A percentile compares a stretch with the other conserved stretches of the same genome.
These are phyloP conservation scores for Alternaria tenuissima DNA, from an alignment of 2,329 filamentous ascomycete species.

Conservation along the genomic window DNA sequence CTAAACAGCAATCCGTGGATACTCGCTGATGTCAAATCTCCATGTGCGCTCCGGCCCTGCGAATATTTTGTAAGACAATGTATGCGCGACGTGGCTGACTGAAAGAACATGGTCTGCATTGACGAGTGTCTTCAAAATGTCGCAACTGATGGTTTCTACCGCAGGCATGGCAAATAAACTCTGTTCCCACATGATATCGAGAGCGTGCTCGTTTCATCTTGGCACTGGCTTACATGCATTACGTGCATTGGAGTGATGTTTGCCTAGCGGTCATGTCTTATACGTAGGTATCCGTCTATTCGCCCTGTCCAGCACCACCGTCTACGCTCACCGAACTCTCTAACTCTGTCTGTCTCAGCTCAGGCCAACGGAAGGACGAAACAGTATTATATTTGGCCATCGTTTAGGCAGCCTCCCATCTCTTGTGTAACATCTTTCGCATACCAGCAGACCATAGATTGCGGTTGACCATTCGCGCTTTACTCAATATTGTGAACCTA, in stretches of 20 bases:
- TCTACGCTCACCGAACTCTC: slow-evolving; percentile 16
- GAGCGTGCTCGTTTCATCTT: not conserved
- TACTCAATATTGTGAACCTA: not conserved
- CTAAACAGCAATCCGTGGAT: not conserved
- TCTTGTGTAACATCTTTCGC: slow-evolving; percentile 32
- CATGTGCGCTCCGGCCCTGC: not conserved
- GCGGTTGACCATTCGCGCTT: slow-evolving; percentile 13
- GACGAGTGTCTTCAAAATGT: slow-evolving; percentile 1
- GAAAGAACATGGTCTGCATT: not conserved
- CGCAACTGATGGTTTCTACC: not conserved
- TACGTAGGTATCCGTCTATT: slow-evolving; percentile 16
- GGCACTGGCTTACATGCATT: not conserved
- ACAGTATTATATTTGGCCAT: slow-evolving; percentile 34
- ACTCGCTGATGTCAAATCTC: not conserved
- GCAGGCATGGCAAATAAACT: not conserved
- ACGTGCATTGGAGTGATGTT: slow-evolving; percentile 7
- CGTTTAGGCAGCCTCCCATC: slow-evolving; percentile 13
- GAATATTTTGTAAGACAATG: not conserved
- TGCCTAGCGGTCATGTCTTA: slow-evolving; percentile 10
- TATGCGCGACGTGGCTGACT: not conserved
- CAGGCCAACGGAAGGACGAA: slow-evolving; percentile 20
- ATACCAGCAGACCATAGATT: slow-evolving; percentile 3
- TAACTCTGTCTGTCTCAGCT: slow-evolving; percentile 34
- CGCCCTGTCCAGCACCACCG: slow-evolving; percentile 15
- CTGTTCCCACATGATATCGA: not conserved